These are phyloP conservation scores for Schizonepeta tenuifolia DNA, from an alignment of 257 asterid genomes.

Conservation along the genomic window DNA sequence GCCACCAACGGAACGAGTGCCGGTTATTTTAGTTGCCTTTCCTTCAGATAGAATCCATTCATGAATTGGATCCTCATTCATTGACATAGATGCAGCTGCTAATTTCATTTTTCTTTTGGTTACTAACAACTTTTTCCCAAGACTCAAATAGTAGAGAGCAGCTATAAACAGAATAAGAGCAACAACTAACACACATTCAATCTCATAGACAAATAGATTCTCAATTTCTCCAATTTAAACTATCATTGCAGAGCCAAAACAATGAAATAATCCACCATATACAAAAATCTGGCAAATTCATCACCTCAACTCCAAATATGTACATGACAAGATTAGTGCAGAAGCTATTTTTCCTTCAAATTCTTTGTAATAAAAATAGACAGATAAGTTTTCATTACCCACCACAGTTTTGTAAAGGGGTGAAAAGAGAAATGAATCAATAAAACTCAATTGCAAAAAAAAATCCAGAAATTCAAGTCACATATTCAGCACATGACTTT, in stretches of 20 bases:
- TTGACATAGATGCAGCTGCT: conserved; percentile 72
- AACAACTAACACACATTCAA: conserved; percentile 16
- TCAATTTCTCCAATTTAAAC: conserved; percentile 10
- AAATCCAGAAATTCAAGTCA: too few species aligned
- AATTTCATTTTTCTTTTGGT: conserved; percentile 19
- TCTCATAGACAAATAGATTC: background rate
- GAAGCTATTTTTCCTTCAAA: too few species aligned
- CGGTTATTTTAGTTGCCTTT: conserved; percentile 75
- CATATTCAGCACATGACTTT: too few species aligned
- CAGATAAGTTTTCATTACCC: background rate
- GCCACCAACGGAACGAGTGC: conserved; percentile 85
- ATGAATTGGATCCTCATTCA: conserved; percentile 78
- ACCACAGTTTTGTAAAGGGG: background rate
- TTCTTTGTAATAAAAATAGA: background rate
- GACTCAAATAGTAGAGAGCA: background rate
- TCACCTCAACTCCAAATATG: too few species aligned
- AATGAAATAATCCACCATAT: background rate
- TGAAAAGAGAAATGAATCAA: background rate
- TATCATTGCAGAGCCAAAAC: background rate
- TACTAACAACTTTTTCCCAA: background rate
- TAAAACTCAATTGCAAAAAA: background rate
- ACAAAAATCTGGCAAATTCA: background rate
- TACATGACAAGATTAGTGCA: too few species aligned
- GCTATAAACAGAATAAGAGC: background rate
- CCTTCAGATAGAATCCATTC: conserved; percentile 95